Conservation (phyloP, 495 filamentous ascomycete genomes). For the Hypomontagnella submonticulosa region DNA sequence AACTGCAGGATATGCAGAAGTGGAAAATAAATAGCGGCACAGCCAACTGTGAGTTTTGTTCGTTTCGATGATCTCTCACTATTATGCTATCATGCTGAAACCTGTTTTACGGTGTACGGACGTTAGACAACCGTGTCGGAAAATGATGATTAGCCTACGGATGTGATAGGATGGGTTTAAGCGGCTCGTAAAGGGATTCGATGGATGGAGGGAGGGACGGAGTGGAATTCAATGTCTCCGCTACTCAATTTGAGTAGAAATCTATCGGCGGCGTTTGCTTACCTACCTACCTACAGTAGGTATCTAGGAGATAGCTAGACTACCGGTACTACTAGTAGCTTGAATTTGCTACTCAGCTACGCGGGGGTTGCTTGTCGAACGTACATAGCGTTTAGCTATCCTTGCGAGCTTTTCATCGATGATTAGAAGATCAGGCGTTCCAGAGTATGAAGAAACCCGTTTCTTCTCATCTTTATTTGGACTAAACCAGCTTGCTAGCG, state of each 20-base stretch:
- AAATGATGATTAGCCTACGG: slow-evolving; percentile 20
- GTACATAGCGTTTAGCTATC: slow-evolving; percentile 1
- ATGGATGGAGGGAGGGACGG: slow-evolving; percentile 35
- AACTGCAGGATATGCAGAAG: slow-evolving; percentile 29
- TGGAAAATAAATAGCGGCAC: slow-evolving; percentile 17
- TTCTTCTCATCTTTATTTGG: slow-evolving; percentile 24
- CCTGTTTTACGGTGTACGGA: slow-evolving; percentile 6
- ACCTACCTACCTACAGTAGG: too few relatives aligned
- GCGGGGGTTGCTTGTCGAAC: slow-evolving; percentile 11
- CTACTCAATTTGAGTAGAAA: slow-evolving; percentile 6
- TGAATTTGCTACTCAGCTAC: slow-evolving; percentile 18
- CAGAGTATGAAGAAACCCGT: slow-evolving; percentile 29
- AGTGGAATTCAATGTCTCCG: slow-evolving; percentile 18
- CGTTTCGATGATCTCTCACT: slow-evolving; percentile 7
- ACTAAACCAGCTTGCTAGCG: slow-evolving; percentile 24
- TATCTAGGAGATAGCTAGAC: not conserved
- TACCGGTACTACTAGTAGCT: too few relatives aligned
- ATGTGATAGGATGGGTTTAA: slow-evolving; percentile 18
- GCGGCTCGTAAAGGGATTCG: slow-evolving; percentile 20
- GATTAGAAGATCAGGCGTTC: slow-evolving; percentile 27
- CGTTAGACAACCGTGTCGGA: slow-evolving; percentile 4
- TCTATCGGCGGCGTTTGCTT: not conserved
- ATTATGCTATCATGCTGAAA: not conserved
- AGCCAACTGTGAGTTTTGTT: not conserved
- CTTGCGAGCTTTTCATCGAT: slow-evolving; percentile 14